phyloP scores from a whole-genome alignment of 208 protist species.

The Leishmania guyanensis region DNA sequence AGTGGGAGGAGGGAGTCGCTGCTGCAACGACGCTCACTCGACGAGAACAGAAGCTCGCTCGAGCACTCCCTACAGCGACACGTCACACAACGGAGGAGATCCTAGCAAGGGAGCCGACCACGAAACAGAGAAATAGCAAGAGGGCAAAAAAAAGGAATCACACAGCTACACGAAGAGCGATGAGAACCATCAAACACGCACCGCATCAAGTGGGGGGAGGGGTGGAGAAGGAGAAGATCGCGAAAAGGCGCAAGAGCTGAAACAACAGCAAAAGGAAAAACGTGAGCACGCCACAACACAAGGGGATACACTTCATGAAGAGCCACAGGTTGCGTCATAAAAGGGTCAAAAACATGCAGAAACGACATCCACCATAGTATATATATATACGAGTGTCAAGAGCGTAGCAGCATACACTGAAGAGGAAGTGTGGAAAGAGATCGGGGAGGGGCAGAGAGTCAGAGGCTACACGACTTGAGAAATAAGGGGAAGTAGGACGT shows the following conservation, averaged over 20 bases:
- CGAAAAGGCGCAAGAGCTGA: not conserved
- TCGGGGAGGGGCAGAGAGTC: not conserved
- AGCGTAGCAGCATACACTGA: not conserved
- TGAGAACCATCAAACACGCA: not conserved
- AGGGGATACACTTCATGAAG: not conserved
- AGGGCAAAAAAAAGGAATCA: not conserved
- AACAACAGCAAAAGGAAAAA: not conserved
- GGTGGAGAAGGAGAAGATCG: not conserved
- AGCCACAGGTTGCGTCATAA: not conserved
- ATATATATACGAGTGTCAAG: not conserved
- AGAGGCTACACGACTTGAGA: not conserved
- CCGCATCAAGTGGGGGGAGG: not conserved
- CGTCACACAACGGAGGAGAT: not conserved
- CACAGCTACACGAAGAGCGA: not conserved
- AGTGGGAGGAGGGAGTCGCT: not conserved
- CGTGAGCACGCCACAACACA: not conserved
- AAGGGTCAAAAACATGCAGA: not conserved
- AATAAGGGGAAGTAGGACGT: not conserved
- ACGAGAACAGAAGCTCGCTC: not conserved
- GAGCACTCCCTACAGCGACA: not conserved
- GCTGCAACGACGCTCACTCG: not conserved
- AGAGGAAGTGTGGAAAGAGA: not conserved
- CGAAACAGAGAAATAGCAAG: not conserved
- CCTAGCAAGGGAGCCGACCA: not conserved
- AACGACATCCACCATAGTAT: not conserved